These are phyloP conservation scores for Elsinoe necatrix DNA, from an alignment of 2,329 filamentous ascomycete genomes.

Conservation along the genomic window DNA sequence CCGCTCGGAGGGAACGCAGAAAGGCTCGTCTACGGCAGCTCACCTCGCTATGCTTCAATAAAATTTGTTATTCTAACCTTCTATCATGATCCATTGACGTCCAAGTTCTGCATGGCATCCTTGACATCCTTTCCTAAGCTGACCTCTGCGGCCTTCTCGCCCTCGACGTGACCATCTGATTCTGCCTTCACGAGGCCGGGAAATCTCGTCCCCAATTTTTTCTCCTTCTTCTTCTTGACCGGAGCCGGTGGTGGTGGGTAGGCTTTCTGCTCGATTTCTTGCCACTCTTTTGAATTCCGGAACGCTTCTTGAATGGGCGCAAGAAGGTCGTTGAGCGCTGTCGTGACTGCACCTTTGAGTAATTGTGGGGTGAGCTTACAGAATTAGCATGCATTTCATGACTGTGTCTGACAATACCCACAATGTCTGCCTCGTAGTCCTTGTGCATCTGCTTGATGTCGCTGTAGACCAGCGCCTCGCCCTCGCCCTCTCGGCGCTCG, in stretches of 20 bases:
- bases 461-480: slow-evolving; percentile 71
- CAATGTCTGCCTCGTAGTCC: slow-evolving; percentile 72
- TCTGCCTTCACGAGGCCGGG: slow-evolving; percentile 44
- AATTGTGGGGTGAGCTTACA: slow-evolving; percentile 69
- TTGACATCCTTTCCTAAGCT: slow-evolving; percentile 36
- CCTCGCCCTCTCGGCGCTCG: slow-evolving; percentile 54
- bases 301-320: slow-evolving; percentile 70
- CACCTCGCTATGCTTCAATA: neutral
- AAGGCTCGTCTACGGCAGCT: neutral
- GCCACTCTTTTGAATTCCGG: slow-evolving; percentile 66
- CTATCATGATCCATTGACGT: slow-evolving; percentile 17
- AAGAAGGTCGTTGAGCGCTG: slow-evolving; percentile 64
- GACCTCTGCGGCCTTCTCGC: slow-evolving; percentile 32
- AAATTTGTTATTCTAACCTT: neutral
- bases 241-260: slow-evolving; percentile 62
- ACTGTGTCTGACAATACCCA: slow-evolving; percentile 35
- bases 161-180: slow-evolving; percentile 40
- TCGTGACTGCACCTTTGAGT: slow-evolving; percentile 74
- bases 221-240: slow-evolving; percentile 59
- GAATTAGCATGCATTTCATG: neutral
- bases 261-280: slow-evolving; percentile 64
- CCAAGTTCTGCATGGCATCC: slow-evolving; percentile 32
- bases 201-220: slow-evolving; percentile 63
- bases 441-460: slow-evolving; percentile 64
- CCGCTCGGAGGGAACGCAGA: neutral